Percentiles rank a stretch among this genome's conserved stretches.
phyloP scores from a whole-genome alignment of 2,329 filamentous ascomycete species.

The Hymenoscyphus albidus region DNA sequence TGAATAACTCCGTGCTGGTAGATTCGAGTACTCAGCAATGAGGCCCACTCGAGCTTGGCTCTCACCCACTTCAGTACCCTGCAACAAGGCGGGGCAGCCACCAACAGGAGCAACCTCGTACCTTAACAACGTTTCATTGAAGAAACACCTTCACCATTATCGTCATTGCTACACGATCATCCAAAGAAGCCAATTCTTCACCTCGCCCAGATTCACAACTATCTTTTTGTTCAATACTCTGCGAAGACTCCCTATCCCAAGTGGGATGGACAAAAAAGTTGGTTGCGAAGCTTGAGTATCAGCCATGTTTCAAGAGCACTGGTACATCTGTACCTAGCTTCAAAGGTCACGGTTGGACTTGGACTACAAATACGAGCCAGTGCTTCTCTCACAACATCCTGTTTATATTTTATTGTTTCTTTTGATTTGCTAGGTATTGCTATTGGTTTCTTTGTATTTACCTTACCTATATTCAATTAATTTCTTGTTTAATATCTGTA shows the following conservation, averaged over 20 bases:
- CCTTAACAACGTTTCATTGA: neutral
- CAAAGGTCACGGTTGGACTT: neutral
- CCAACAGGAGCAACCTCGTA: neutral
- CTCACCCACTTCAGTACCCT: neutral
- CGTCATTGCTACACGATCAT: too few relatives aligned
- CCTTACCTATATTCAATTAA: neutral
- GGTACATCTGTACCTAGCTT: neutral
- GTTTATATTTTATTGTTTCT: neutral
- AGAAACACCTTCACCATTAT: neutral
- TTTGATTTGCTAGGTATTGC: neutral
- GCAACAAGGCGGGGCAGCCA: neutral
- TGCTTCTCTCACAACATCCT: neutral
- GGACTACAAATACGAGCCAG: neutral
- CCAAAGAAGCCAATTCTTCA: too few relatives aligned
- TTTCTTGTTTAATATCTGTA: neutral
- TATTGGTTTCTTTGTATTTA: neutral
- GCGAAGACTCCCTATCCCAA: neutral
- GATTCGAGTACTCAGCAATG: too few relatives aligned
- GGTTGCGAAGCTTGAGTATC: slow-evolving; percentile 1
- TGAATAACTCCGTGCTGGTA: too few relatives aligned
- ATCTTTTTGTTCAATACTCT: neutral
- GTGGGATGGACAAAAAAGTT: neutral
- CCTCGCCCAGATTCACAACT: neutral
- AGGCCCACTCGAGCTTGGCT: neutral
- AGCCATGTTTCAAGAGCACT: slow-evolving; percentile 1